Evolutionary conservation across 257 asterid species (phyloP), one percentile per base, ranked within the genome.

Genomic region (Jacaranda mimosifolia): DNA sequence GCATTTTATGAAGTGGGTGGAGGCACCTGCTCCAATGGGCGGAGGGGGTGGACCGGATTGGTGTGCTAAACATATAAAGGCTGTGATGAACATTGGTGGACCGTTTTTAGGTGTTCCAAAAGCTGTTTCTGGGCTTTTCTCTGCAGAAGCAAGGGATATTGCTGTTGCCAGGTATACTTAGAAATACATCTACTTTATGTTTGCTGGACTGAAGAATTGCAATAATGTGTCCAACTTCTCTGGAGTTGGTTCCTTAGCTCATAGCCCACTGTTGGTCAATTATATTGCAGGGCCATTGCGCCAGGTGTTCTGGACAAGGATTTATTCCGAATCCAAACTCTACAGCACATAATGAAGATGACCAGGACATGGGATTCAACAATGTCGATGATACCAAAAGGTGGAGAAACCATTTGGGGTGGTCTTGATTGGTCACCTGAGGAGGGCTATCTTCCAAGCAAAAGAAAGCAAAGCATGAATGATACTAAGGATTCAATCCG

Each of bases 1-100:
- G 86, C 98, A 93, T 85, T 93, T 93, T 71, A 93, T 93, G 97
- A 93, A 93, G 83, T 93, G 98, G 98, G 98, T 90, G 36, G 98
- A 93, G 82, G 92, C 93, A 35, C 97, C 96, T 64, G 85, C 93
- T 70, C 97, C 98, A 35, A 85, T 91, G 92, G 98, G 98, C 74
- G 98, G 98, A 53, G 97, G 96, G 35, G 98, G 97, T 60, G 98
- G 97, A 52, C 86, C 93, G 2, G 89, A 91, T 83, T 93, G 98
- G 98, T 93, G 98, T 65, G 96, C 98, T 60, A 91, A 85, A 70
- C 95, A 93, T 73, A 86, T 93, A 63, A 93, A 89, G 83, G 90
- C 98, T 39, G 94, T 93, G 79, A 86, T 93, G 94, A 93, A 90
- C 85, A 93, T 93, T 55, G 98, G 96, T 48, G 98, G 98, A 6